Percentiles rank a stretch among this genome's conserved stretches.
These are phyloP conservation scores for Juglanconis sp. DNA, from an alignment of 2,329 filamentous ascomycete species.

Conservation along the genomic window DNA sequence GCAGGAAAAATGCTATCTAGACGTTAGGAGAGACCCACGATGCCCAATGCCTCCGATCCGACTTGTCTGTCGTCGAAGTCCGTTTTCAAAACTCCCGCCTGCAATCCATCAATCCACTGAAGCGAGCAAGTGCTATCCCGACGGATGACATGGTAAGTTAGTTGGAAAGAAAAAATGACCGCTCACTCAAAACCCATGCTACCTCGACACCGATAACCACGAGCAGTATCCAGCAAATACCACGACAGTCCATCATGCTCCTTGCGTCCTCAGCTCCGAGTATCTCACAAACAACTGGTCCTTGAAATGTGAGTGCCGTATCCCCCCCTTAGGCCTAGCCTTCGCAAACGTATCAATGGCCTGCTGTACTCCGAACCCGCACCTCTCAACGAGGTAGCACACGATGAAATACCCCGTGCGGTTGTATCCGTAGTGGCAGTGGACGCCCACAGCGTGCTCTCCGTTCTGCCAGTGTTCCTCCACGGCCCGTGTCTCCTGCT, in stretches of 20 bases:
- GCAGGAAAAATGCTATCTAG: not conserved
- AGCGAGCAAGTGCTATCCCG: too few relatives aligned
- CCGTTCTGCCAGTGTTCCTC: slow-evolving; percentile 35
- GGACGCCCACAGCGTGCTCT: slow-evolving; percentile 68
- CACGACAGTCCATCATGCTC: not conserved
- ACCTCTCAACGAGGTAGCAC: slow-evolving; percentile 82
- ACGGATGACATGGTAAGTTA: too few relatives aligned
- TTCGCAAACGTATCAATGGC: slow-evolving; percentile 76
- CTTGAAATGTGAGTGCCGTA: slow-evolving; percentile 84
- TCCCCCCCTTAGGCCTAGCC: slow-evolving; percentile 76
- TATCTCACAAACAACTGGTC: slow-evolving; percentile 82
- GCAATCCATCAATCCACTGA: too few relatives aligned
- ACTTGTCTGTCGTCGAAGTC: not conserved
- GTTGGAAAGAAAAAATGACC: too few relatives aligned
- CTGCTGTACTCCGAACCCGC: slow-evolving; percentile 67
- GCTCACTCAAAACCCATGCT: not conserved
- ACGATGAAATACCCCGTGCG: slow-evolving; percentile 88
- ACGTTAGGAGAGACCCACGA: not conserved
- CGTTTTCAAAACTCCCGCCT: not conserved
- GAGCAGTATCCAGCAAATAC: not conserved
- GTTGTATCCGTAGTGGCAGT: slow-evolving; percentile 97
- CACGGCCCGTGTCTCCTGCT: slow-evolving; percentile 45
- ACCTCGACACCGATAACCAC: not conserved
- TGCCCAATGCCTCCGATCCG: not conserved
- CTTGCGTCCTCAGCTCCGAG: slow-evolving; percentile 29